phyloP scores from a whole-genome alignment of 495 filamentous ascomycete genomes.

The Penicillium salamii region DNA sequence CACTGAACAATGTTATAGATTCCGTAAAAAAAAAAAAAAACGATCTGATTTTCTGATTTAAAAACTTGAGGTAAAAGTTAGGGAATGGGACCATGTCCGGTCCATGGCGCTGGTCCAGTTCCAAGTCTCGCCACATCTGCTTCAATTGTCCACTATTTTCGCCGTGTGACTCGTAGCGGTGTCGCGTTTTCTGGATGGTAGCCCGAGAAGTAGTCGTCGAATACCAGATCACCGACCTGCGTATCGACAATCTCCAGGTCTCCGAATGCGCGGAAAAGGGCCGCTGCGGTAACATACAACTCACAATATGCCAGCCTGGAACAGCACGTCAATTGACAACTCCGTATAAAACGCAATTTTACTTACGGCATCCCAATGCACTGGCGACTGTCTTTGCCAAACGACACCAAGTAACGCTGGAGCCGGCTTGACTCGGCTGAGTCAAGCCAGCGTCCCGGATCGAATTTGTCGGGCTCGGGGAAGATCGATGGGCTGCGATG shows the following conservation, averaged over 20 bases:
- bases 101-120: no score
- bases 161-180: neutral
- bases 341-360: no score
- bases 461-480: slow-evolving; percentile 30
- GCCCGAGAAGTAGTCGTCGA: neutral
- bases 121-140: neutral
- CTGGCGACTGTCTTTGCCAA: slow-evolving; percentile 33
- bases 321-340: no score
- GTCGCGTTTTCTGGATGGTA: neutral
- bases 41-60: no score
- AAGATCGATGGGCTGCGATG: slow-evolving; percentile 35
- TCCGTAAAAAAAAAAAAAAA: no score
- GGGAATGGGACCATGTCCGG: no score
- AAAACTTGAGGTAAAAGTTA: no score
- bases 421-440: slow-evolving; percentile 8
- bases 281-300: neutral
- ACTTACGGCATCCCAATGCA: slow-evolving; percentile 40
- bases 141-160: no score
- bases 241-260: neutral
- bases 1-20: no score
- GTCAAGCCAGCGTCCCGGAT: slow-evolving; percentile 21
- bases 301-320: neutral
- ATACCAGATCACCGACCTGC: neutral
- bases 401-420: slow-evolving; percentile 32
- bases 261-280: neutral